These are phyloP conservation scores for Chaetomium fimeti DNA, from an alignment of 495 filamentous ascomycete species.

Conservation along the genomic window DNA sequence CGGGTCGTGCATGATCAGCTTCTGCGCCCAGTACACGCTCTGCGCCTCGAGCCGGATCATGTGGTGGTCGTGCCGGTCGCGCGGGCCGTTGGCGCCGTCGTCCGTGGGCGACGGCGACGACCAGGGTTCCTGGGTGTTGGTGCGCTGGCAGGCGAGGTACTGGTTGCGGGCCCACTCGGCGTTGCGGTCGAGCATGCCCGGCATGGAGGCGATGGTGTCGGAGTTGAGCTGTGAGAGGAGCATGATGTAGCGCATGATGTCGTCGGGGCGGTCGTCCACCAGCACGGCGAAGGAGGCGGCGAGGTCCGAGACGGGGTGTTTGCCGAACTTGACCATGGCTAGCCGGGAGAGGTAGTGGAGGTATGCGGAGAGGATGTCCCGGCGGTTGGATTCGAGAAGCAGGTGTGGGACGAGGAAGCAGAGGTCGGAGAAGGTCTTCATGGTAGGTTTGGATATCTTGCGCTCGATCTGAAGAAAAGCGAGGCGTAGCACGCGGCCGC, in stretches of 20 bases:
- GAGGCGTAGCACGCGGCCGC: constrained; percentile 31
- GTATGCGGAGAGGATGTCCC: constrained; percentile 31
- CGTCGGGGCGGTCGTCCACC: constrained; percentile 25
- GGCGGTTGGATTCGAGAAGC: constrained; percentile 27
- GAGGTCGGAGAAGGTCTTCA: constrained; percentile 35
- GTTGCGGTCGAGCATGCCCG: constrained; percentile 25
- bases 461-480: constrained; percentile 36
- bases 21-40: constrained; percentile 34
- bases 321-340: constrained; percentile 27
- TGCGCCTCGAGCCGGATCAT: constrained; percentile 35
- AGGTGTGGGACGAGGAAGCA: constrained; percentile 35
- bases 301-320: constrained; percentile 30
- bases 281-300: constrained; percentile 26
- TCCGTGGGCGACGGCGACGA: background rate
- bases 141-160: constrained; percentile 31
- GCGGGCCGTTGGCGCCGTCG: background rate
- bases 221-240: constrained; percentile 29
- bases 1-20: constrained; percentile 28
- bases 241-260: constrained; percentile 34
- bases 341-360: constrained; percentile 28
- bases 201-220: constrained; percentile 27
- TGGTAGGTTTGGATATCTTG: constrained; percentile 26
- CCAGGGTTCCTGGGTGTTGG: background rate
- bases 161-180: constrained; percentile 31
- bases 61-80: constrained; percentile 23